phyloP scores from a whole-genome alignment of 163 green algal genomes.

The Coccomyxa subellipsoidea region DNA sequence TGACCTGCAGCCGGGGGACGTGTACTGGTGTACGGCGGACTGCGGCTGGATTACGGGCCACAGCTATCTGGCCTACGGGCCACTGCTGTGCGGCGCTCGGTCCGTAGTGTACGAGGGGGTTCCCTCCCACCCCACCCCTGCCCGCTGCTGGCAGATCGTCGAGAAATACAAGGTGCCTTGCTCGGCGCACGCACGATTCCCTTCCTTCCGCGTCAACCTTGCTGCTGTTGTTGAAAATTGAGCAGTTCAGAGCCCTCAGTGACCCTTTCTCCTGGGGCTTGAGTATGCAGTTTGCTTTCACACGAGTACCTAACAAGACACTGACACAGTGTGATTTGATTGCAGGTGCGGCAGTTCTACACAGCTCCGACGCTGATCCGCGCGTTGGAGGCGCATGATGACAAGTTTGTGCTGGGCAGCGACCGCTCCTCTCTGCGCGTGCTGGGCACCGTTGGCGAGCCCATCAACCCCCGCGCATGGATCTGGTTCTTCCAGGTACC shows the following conservation, averaged over 20 bases:
- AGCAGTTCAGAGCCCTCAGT: no score
- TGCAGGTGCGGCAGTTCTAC: slow-evolving; percentile 89
- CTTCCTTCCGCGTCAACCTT: not conserved
- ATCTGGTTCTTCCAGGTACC: slow-evolving; percentile 68
- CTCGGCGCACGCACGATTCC: no score
- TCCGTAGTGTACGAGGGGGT: slow-evolving; percentile 90
- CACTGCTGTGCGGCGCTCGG: slow-evolving; percentile 83
- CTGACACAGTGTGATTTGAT: not conserved
- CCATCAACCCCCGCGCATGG: slow-evolving; percentile 83
- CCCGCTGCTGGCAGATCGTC: slow-evolving; percentile 89
- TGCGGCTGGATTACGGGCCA: slow-evolving; percentile 95
- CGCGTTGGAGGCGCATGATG: slow-evolving; percentile 76
- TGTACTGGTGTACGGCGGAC: slow-evolving; percentile 96
- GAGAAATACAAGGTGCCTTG: slow-evolving; percentile 84
- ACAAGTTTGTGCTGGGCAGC: slow-evolving; percentile 67
- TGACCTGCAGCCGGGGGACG: slow-evolving; percentile 72
- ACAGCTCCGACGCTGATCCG: slow-evolving; percentile 96
- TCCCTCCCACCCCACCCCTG: slow-evolving; percentile 85
- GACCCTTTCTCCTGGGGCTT: no score
- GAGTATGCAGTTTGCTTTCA: no score
- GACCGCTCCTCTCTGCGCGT: slow-evolving; percentile 53
- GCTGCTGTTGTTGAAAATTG: not conserved
- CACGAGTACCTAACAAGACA: no score
- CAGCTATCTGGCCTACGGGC: slow-evolving; percentile 94
- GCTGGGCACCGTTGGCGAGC: slow-evolving; percentile 77